These are phyloP conservation scores for Gomphus sp. DNA, from an alignment of 1,284 basidiomycete species.

Conservation along the genomic window DNA sequence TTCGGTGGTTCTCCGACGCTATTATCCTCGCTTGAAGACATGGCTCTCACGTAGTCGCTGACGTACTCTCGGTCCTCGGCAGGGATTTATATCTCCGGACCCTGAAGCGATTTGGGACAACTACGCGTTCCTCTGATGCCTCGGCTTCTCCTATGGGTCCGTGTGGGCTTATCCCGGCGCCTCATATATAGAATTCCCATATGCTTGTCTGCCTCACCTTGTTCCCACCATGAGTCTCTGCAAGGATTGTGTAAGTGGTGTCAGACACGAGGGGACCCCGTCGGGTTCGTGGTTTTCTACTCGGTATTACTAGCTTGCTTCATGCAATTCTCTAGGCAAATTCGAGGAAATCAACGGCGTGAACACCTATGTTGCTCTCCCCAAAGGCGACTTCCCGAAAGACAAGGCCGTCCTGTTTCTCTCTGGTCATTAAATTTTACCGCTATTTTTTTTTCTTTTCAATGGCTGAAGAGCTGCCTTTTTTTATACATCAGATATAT, in stretches of 20 bases:
- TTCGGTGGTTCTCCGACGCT: neutral
- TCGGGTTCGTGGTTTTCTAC: neutral
- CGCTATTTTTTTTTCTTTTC: neutral
- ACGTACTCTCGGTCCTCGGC: too few relatives aligned
- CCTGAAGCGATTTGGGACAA: too few relatives aligned
- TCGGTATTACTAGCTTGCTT: neutral
- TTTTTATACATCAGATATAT: conserved; percentile 5
- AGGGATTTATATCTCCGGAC: too few relatives aligned
- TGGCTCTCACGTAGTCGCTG: neutral
- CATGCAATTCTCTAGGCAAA: conserved; percentile 1
- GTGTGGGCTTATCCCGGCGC: too few relatives aligned
- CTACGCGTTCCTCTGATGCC: too few relatives aligned
- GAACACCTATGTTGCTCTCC: conserved; percentile 34
- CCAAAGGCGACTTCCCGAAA: conserved; percentile 7
- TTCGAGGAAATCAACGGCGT: conserved; percentile 35
- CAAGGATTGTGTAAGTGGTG: conserved; percentile 11
- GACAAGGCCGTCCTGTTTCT: conserved; percentile 11
- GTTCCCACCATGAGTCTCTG: conserved; percentile 7
- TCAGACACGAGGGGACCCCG: conserved; percentile 3
- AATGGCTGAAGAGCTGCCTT: neutral
- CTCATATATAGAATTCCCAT: too few relatives aligned
- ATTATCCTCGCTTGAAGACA: neutral
- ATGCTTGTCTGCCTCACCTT: too few relatives aligned
- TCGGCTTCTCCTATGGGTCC: too few relatives aligned
- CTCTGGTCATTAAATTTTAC: neutral